These are phyloP conservation scores for Mercurialis annua DNA, from an alignment of 345 rosid genomes.

Conservation along the genomic window DNA sequence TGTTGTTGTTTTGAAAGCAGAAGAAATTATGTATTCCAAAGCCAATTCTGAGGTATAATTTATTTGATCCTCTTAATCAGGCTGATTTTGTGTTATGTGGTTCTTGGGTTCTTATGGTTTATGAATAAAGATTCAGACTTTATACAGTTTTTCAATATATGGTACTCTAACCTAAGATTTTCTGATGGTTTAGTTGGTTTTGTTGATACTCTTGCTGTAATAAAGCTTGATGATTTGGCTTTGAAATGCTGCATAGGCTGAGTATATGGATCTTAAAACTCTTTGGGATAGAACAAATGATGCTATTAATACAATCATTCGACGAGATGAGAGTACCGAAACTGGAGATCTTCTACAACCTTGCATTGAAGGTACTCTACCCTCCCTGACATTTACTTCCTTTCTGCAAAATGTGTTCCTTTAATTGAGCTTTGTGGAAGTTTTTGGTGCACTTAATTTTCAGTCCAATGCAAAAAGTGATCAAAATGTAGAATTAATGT, in stretches of 20 bases:
- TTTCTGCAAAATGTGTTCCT: constrained; percentile 12
- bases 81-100: not conserved
- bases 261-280: constrained; percentile 56
- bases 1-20: constrained; percentile 62
- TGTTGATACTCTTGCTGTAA: constrained; percentile 3
- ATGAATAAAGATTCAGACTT: constrained; percentile 5
- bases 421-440: constrained; percentile 1
- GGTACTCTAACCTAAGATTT: constrained; percentile 1
- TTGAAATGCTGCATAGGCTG: constrained; percentile 38
- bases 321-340: constrained; percentile 54
- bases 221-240: constrained; percentile 12
- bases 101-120: constrained; percentile 1
- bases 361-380: constrained; percentile 63
- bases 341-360: constrained; percentile 65
- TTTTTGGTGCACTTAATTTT: not conserved
- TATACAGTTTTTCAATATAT: not conserved
- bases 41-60: constrained; percentile 63
- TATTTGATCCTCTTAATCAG: not conserved
- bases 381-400: not conserved
- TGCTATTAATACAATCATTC: constrained; percentile 63
- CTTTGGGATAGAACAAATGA: constrained; percentile 57
- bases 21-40: constrained; percentile 70
- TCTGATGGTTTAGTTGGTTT: constrained; percentile 5
- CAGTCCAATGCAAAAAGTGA: not conserved
- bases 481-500: constrained; percentile 7